Evolutionary conservation across 331 rosid species (phyloP).

Genomic region (Rosa hybrid): DNA sequence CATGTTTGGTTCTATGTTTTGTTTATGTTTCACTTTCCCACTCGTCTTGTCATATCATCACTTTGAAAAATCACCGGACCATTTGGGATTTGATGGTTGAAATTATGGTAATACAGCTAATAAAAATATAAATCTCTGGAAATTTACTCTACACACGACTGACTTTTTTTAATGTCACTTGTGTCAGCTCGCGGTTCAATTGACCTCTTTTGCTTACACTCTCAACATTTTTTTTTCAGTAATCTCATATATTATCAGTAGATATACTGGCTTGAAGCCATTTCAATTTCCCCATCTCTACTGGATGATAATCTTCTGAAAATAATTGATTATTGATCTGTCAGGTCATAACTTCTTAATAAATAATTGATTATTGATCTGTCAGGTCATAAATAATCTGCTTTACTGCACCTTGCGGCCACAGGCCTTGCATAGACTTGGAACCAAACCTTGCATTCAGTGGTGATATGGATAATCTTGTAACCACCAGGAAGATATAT

Average conservation of each 20-base stretch:
- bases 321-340: background rate
- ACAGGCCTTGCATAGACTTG: no score
- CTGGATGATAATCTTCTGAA: background rate
- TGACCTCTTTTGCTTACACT: background rate
- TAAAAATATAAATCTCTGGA: background rate
- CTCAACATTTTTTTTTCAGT: background rate
- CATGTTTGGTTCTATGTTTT: constrained; percentile 10
- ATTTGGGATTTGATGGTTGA: background rate
- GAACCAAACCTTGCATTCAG: no score
- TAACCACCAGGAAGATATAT: no score
- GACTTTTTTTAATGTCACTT: background rate
- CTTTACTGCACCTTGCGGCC: no score
- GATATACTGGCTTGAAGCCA: background rate
- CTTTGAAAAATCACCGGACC: background rate
- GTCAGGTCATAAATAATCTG: no score
- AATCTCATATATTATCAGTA: background rate
- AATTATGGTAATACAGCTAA: background rate
- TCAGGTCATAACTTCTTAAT: no score
- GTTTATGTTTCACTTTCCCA: background rate
- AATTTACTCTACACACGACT: background rate
- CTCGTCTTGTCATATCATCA: background rate
- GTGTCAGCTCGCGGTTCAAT: background rate
- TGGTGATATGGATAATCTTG: no score
- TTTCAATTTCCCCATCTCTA: background rate
- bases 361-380: no score